phyloP scores from a whole-genome alignment of 108 stramenopile genomes.

The Cyclotella atomus region DNA sequence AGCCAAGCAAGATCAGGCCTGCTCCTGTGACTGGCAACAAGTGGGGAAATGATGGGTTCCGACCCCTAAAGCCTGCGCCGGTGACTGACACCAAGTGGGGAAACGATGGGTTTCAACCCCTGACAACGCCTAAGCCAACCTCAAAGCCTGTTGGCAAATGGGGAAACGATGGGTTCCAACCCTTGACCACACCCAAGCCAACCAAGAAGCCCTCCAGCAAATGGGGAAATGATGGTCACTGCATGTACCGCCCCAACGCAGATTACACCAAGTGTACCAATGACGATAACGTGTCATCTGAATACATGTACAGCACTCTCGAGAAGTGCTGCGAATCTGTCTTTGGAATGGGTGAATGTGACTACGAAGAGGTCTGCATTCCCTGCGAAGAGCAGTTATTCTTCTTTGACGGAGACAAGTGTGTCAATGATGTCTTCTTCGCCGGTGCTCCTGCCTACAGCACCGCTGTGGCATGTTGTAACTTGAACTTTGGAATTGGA shows the following conservation, averaged over 20 bases:
- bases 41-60: slow-evolving; percentile 6
- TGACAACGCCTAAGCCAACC: not conserved
- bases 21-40: not conserved
- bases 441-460: not conserved
- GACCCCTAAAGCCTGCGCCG: not conserved
- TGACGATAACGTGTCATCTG: slow-evolving; percentile 1
- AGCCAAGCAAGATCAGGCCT: not conserved
- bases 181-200: no score
- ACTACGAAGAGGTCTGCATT: slow-evolving; percentile 10
- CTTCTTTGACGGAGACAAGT: slow-evolving; percentile 9
- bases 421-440: not conserved
- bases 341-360: not conserved
- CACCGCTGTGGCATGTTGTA: not conserved
- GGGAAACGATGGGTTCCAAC: not conserved
- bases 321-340: slow-evolving; percentile 14
- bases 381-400: slow-evolving; percentile 1
- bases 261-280: slow-evolving; percentile 14
- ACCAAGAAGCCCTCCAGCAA: not conserved
- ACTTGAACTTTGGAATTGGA: slow-evolving; percentile 6
- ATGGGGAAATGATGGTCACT: slow-evolving; percentile 3
- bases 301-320: not conserved
- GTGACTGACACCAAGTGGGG: not conserved
- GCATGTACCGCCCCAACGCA: slow-evolving; percentile 11
- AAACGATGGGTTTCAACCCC: not conserved
- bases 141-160: not conserved